A percentile compares a stretch with the other conserved stretches of the same genome.
Evolutionary conservation across 495 filamentous ascomycete genomes (phyloP).

Genomic region (Aspergillus hancockii): DNA sequence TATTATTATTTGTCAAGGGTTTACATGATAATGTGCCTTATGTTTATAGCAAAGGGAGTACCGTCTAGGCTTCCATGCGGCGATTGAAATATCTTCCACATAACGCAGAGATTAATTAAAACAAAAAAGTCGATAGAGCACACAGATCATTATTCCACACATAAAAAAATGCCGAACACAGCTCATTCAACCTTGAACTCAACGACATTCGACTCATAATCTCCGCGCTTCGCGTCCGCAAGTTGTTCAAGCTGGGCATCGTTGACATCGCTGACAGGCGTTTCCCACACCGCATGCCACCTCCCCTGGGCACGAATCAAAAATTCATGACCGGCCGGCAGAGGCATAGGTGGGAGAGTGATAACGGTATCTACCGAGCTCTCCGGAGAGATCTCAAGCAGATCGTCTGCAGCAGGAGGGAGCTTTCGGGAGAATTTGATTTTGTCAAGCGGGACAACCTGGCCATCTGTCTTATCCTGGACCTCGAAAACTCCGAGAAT

Average conservation of each 20-base stretch:
- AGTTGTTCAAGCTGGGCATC: background rate
- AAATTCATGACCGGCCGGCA: background rate
- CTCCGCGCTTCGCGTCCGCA: background rate
- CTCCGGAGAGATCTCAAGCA: constrained; percentile 3
- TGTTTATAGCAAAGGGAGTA: too few species aligned
- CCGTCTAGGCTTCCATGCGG: too few species aligned
- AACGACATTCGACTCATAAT: constrained; percentile 1
- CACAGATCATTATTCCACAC: background rate
- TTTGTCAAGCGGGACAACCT: background rate
- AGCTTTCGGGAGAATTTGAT: constrained; percentile 6
- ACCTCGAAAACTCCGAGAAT: constrained; percentile 5
- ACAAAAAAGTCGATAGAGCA: too few species aligned
- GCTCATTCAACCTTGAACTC: constrained; percentile 2
- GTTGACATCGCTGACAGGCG: background rate
- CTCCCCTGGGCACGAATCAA: background rate
- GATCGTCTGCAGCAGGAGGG: constrained; percentile 2
- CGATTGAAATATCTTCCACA: too few species aligned
- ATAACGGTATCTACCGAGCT: background rate
- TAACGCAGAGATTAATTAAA: too few species aligned
- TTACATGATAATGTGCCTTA: background rate
- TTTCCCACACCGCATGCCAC: constrained; percentile 8
- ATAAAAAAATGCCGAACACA: background rate
- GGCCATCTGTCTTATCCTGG: background rate
- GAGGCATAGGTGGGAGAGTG: background rate
- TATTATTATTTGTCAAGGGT: constrained; percentile 2